A percentile compares a stretch with the other conserved stretches of the same genome.
phyloP scores from a whole-genome alignment of 257 asterid genomes.

The Salvia rosmarinus region DNA sequence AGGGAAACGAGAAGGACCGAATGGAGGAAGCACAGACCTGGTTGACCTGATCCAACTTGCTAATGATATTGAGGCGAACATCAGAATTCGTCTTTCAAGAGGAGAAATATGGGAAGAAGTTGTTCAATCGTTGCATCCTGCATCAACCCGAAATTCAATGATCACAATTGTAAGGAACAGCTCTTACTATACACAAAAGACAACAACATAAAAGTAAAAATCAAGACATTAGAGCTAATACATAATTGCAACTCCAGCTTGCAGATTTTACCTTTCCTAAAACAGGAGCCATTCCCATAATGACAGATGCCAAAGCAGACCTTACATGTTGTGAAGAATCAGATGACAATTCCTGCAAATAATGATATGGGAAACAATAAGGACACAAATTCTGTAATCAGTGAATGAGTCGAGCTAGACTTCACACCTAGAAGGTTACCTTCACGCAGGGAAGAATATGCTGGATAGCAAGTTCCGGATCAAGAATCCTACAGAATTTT shows the following conservation, averaged over 20 bases:
- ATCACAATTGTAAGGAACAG: background rate
- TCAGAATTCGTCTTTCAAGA: slow-evolving; percentile 89
- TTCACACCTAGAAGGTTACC: slow-evolving; percentile 43
- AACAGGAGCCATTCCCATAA: slow-evolving; percentile 99
- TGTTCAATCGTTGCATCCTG: slow-evolving; percentile 93
- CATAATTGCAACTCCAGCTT: slow-evolving; percentile 1
- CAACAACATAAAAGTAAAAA: too few relatives aligned
- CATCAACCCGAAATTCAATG: slow-evolving; percentile 36
- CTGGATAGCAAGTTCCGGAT: slow-evolving; percentile 82
- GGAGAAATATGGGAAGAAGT: slow-evolving; percentile 86
- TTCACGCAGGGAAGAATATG: slow-evolving; percentile 95
- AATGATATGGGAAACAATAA: slow-evolving; percentile 20
- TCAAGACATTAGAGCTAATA: too few relatives aligned
- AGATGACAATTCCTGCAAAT: slow-evolving; percentile 85
- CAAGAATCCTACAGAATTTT: slow-evolving; percentile 73
- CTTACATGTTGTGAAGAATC: slow-evolving; percentile 98
- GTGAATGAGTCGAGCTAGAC: background rate
- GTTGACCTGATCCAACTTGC: slow-evolving; percentile 93
- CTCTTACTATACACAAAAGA: too few relatives aligned
- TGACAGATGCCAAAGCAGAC: slow-evolving; percentile 95
- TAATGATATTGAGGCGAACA: slow-evolving; percentile 81
- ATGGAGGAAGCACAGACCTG: slow-evolving; percentile 64
- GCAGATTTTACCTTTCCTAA: slow-evolving; percentile 72
- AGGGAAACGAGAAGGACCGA: slow-evolving; percentile 16
- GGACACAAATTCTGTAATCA: slow-evolving; percentile 26